phyloP scores from a whole-genome alignment of 306 rosid genomes.

The Trifolium fragiferum region DNA sequence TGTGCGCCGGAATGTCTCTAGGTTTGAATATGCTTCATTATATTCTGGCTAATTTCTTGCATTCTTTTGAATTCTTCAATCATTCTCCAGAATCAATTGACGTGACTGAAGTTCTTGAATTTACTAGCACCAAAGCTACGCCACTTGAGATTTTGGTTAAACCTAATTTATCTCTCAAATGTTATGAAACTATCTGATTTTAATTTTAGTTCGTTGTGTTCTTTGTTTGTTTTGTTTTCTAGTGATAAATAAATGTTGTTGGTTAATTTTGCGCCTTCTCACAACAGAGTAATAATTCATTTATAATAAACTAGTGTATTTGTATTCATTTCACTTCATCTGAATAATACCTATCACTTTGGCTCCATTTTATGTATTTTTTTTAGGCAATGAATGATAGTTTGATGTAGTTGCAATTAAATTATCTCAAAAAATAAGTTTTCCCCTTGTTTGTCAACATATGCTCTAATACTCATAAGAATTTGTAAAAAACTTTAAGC shows the following conservation, averaged over 20 bases:
- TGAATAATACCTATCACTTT: not conserved
- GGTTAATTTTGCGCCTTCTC: not conserved
- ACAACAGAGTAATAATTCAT: not conserved
- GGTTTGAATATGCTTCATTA: slow-evolving; percentile 32
- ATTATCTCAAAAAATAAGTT: no score
- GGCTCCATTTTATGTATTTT: no score
- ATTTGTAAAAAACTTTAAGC: no score
- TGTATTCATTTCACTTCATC: not conserved
- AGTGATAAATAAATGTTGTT: not conserved
- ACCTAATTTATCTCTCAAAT: slow-evolving; percentile 31
- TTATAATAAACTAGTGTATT: not conserved
- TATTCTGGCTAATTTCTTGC: slow-evolving; percentile 38
- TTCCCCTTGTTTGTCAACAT: no score
- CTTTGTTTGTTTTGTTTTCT: not conserved
- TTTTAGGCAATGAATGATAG: no score
- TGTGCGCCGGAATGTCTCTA: slow-evolving; percentile 44
- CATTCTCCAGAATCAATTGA: slow-evolving; percentile 29
- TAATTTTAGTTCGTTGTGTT: not conserved
- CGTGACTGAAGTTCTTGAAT: slow-evolving; percentile 14
- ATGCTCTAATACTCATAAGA: no score
- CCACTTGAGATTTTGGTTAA: slow-evolving; percentile 42
- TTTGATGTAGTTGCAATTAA: no score
- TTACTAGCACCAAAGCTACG: slow-evolving; percentile 35
- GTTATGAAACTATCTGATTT: slow-evolving; percentile 19
- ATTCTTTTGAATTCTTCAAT: slow-evolving; percentile 39